Percentiles rank a stretch among this genome's conserved stretches.
These are phyloP conservation scores for Coniosporium apollinis DNA, from an alignment of 495 filamentous ascomycete genomes.

Conservation along the genomic window DNA sequence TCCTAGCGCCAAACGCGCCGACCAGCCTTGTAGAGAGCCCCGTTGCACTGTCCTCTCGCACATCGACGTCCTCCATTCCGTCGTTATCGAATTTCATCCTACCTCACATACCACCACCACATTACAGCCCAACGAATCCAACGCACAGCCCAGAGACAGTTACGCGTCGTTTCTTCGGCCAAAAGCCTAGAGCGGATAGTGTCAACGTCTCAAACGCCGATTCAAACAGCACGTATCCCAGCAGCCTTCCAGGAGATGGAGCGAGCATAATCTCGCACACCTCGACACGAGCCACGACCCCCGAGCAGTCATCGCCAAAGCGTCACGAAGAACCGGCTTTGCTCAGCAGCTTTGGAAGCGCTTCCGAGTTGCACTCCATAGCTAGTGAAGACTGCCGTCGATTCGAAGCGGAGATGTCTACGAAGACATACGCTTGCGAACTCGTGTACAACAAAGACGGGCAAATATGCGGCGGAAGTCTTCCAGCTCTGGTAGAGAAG, in stretches of 20 bases:
- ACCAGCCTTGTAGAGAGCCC: too few relatives aligned
- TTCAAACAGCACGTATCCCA: conserved; percentile 58
- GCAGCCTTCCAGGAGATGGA: conserved; percentile 62
- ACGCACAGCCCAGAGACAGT: conserved; percentile 14
- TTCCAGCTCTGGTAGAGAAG: conserved; percentile 81
- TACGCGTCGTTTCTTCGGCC: conserved; percentile 11
- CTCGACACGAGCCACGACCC: conserved; percentile 82
- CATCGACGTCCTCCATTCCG: too few relatives aligned
- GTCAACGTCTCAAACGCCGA: conserved; percentile 37
- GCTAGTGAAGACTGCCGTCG: conserved; percentile 55
- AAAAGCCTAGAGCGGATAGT: conserved; percentile 25
- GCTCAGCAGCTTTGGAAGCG: conserved; percentile 22
- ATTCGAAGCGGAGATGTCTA: conserved; percentile 61
- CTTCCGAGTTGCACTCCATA: conserved; percentile 20
- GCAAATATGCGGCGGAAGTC: conserved; percentile 80
- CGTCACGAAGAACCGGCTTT: conserved; percentile 14
- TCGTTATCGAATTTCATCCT: too few relatives aligned
- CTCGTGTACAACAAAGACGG: conserved; percentile 87
- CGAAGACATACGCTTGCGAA: conserved; percentile 80
- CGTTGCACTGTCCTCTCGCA: too few relatives aligned
- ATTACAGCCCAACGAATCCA: conserved; percentile 19
- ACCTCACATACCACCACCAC: conserved; percentile 26
- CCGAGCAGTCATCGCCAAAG: conserved; percentile 40
- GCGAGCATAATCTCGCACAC: conserved; percentile 62
- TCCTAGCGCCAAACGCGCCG: too few relatives aligned